These are phyloP conservation scores for Fusarium bulbicola DNA, from an alignment of 2,329 filamentous ascomycete genomes.

Conservation along the genomic window DNA sequence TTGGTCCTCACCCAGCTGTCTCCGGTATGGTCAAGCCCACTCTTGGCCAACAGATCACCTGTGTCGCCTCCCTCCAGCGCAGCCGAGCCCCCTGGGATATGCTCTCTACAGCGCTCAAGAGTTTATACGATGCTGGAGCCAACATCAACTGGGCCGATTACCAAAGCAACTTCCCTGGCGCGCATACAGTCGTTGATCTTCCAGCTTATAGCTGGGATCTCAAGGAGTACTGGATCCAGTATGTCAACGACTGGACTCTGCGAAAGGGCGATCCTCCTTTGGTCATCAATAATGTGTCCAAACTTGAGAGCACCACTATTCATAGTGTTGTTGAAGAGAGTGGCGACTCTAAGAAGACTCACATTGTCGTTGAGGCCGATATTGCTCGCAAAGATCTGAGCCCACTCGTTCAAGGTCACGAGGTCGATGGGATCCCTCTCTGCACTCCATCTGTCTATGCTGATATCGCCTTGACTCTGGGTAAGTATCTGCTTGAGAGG, in stretches of 20 bases:
- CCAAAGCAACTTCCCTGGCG: conserved; percentile 33
- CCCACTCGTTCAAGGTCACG: conserved; percentile 27
- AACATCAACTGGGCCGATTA: conserved; percentile 42
- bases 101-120: conserved; percentile 11
- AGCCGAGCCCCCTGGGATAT: conserved; percentile 20
- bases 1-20: conserved; percentile 34
- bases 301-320: conserved; percentile 30
- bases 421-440: conserved; percentile 33
- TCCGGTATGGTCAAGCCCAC: conserved; percentile 30
- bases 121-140: conserved; percentile 17
- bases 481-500: conserved; percentile 18
- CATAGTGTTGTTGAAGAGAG: conserved; percentile 30
- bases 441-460: conserved; percentile 34
- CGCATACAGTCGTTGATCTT: conserved; percentile 61
- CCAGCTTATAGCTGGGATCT: conserved; percentile 77
- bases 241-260: conserved; percentile 75
- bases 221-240: conserved; percentile 75
- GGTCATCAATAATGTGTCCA: conserved; percentile 7
- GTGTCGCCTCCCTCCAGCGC: conserved; percentile 23
- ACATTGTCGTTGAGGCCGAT: conserved; percentile 30
- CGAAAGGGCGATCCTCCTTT: conserved; percentile 62
- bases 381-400: conserved; percentile 33
- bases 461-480: conserved; percentile 29
- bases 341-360: conserved; percentile 19
- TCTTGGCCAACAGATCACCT: conserved; percentile 19